A percentile compares a stretch with the other conserved stretches of the same genome.
phyloP scores from a whole-genome alignment of 106 monocot species.

The Apostasia shenzhenica region DNA sequence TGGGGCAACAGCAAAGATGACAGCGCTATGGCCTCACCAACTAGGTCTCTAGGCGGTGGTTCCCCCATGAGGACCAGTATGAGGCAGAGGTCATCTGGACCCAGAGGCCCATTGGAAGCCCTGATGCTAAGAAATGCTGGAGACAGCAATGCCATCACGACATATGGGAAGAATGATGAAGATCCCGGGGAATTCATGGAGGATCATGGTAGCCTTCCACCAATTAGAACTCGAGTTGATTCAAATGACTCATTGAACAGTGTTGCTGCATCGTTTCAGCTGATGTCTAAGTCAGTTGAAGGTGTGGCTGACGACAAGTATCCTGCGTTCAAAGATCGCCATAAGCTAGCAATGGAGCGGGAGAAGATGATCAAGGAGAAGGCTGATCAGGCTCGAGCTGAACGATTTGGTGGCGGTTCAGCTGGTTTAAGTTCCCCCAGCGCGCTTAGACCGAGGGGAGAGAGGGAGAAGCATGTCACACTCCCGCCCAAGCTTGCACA shows the following conservation, averaged over 20 bases:
- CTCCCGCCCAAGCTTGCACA: conserved; percentile 69
- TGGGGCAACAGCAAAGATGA: conserved; percentile 96
- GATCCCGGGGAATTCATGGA: conserved; percentile 30
- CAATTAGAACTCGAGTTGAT: conserved; percentile 18
- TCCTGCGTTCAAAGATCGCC: conserved; percentile 87
- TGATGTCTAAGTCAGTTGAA: conserved; percentile 90
- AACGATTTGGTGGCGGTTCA: conserved; percentile 42
- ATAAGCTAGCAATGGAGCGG: conserved; percentile 80
- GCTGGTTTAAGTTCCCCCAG: conserved; percentile 3
- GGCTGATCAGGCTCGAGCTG: conserved; percentile 73
- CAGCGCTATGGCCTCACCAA: conserved; percentile 40
- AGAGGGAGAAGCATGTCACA: conserved; percentile 19
- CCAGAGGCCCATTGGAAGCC: conserved; percentile 73
- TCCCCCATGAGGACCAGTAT: conserved; percentile 45
- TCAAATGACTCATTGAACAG: conserved; percentile 48
- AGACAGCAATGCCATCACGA: conserved; percentile 74
- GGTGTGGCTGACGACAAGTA: conserved; percentile 82
- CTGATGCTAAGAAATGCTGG: conserved; percentile 87
- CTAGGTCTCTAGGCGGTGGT: conserved; percentile 38
- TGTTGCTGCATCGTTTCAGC: conserved; percentile 66
- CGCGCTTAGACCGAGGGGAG: conserved; percentile 20
- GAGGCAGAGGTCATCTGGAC: conserved; percentile 17
- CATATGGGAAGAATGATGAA: conserved; percentile 58
- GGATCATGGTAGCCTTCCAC: conserved; percentile 31
- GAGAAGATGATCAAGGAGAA: conserved; percentile 87